Conservation (phyloP, 2,329 filamentous ascomycete species). For the Venturiaceae sp. region DNA sequence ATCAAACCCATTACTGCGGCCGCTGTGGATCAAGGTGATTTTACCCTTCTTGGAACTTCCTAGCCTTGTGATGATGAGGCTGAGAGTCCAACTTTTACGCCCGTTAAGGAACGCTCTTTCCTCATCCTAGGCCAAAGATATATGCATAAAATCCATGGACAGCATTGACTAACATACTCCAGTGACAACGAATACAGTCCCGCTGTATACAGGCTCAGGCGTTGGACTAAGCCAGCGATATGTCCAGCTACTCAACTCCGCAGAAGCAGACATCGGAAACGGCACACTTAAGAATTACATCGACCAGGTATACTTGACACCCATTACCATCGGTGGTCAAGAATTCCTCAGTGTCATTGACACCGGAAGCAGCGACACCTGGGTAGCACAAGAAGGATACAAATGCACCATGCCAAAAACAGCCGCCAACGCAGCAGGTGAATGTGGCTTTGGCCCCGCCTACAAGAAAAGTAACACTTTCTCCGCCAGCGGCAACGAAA, state of each 20-base stretch:
- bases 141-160: no score
- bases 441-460: conserved; percentile 2
- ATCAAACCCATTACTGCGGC: neutral
- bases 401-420: conserved; percentile 1
- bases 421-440: neutral
- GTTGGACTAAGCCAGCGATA: neutral
- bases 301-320: conserved; percentile 6
- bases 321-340: conserved; percentile 5
- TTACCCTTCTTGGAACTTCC: neutral
- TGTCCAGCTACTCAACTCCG: neutral
- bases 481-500: neutral
- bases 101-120: no score
- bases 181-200: neutral
- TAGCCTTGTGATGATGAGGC: no score
- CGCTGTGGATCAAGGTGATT: neutral
- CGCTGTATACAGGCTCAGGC: neutral
- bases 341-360: conserved; percentile 8
- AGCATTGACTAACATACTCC: neutral
- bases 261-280: neutral
- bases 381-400: conserved; percentile 5
- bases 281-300: neutral
- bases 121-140: no score
- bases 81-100: no score
- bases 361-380: conserved; percentile 9
- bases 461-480: conserved; percentile 7